Evolutionary conservation across 108 stramenopile species (phyloP), one percentile per base, ranked within the genome.

Genomic region (Epithemia pelagica): DNA sequence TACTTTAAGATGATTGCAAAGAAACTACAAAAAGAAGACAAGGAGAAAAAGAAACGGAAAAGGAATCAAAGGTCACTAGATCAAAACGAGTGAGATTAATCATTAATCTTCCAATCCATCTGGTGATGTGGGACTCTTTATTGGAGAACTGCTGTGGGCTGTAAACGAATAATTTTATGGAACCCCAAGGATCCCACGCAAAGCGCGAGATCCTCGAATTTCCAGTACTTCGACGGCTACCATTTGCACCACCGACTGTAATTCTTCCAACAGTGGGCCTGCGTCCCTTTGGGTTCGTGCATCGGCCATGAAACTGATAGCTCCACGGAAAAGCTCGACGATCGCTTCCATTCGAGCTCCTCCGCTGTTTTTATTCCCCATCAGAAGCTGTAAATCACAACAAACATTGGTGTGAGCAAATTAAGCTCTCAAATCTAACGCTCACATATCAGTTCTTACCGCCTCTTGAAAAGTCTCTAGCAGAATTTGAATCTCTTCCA

Each of bases 201-300:
- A 78, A 21, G 89, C 89, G 23, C 92, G 68, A 2, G 89, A 88
- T 26, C 84, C 84, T 56, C 92, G 73, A 30, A 90, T 94, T 67
- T 94, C 89, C 25, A 94, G 59, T 0, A 94, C 89, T 78, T 90
- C 87, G 26, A 91, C 89, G 30, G 92, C 92, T 3, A 94, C 92
- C 78, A 84, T 77, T 72, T 86, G 87, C 59, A 84, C 69, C 19
- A 94, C 92, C 37, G 64, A 78, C 55, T 65, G 79, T 26, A 87
- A 59, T 62, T 90, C 92, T 55, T 80, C 84, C 54, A 94, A 59
- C 29, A 91, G 55, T 2, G 85, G 86, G 20, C 70, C 76, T n/a
- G 80, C 75, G 31, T 87, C 71, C 66, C 79, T 74, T 30, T 86
- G 86, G 25, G 77, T 61, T 31, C 81, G 66, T 28, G 81, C 84